Evolutionary conservation across 2,329 filamentous ascomycete species (phyloP), one percentile per base, ranked within the genome.

Genomic region (Apiospora malaysiana): DNA sequence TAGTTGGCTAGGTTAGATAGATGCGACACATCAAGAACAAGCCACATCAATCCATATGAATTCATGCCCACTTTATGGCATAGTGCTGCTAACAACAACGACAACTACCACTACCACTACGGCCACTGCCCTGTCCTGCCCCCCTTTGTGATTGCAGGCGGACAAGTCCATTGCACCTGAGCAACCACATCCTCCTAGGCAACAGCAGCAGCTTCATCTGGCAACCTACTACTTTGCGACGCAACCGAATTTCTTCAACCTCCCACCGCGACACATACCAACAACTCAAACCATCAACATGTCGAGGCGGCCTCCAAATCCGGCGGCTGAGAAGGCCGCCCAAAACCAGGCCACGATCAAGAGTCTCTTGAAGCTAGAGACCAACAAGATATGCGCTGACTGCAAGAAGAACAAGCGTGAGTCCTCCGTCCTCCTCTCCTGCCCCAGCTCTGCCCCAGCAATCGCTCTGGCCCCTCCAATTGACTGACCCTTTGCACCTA

Each of bases 381-480:
- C 91, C 73, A 99, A 99, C 86, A 99, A 99, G 86, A 90, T 93
- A 80, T 99, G 96, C 87, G 94, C 95, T 72, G 96, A 99, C 83
- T 99, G 96, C 90, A 99, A 99, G 87, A 91, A 93, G 82, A 99
- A 98, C 87, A 99, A 98, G 83, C 96, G 95, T 97, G 83, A 76
- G 92, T 85, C 16, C 46, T 42, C 43, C 65, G 40, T 32, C 32
- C 16, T 51, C 23, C 23, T 32, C 14, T 59, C 40, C 43, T 27
- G 14, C 27, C 16, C 42, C 42, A n/a, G 43, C 65, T n/a, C 43
- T 27, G 14, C 27, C 16, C 42, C 42, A n/a, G 43, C 65, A 63
- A 32, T 18, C 23, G 25, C 71, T 27, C 49, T 37, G 21, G 47
- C 45, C 42, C 45, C n/a, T 68, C n/a, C n/a, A 37, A 65, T 69